Percentiles rank a stretch among this genome's conserved stretches.
These are phyloP conservation scores for Gastrolobium villosum DNA, from an alignment of 306 rosid species.

Conservation along the genomic window DNA sequence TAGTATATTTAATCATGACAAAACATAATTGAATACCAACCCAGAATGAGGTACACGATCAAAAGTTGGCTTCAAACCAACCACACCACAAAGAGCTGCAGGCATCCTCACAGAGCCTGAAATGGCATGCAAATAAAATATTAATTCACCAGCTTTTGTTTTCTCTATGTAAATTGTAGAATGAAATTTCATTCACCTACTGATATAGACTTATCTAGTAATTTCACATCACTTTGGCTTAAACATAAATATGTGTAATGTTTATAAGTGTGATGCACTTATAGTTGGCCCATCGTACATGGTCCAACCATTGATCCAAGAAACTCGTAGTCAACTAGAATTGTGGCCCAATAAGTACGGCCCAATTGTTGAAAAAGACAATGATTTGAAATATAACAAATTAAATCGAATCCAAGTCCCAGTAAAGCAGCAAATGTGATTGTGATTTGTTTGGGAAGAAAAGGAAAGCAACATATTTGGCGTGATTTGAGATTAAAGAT, in stretches of 20 bases:
- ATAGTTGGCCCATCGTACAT: too few species aligned
- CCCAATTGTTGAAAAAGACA: too few species aligned
- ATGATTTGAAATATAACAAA: too few species aligned
- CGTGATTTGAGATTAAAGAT: too few species aligned
- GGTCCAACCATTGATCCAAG: too few species aligned
- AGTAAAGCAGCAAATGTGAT: too few species aligned
- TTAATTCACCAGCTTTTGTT: conserved; percentile 19
- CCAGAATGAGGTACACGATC: conserved; percentile 85
- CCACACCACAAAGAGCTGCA: conserved; percentile 92
- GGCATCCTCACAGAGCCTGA: conserved; percentile 95
- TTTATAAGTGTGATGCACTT: too few species aligned
- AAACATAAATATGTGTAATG: conserved; percentile 9
- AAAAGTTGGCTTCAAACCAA: conserved; percentile 91
- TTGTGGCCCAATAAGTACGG: too few species aligned
- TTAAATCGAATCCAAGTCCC: too few species aligned
- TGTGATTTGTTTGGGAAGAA: too few species aligned
- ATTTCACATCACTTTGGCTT: conserved; percentile 1
- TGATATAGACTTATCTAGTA: neutral
- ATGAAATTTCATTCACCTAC: neutral
- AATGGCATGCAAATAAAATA: conserved; percentile 32
- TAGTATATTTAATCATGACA: conserved; percentile 8
- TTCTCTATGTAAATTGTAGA: conserved; percentile 15
- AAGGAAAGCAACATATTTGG: too few species aligned
- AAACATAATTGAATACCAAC: conserved; percentile 51
- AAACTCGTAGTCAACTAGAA: too few species aligned